Evolutionary conservation across 176 grass and related monocot genomes (phyloP), one percentile per base, ranked within the genome.

Genomic region (Carex pumila): DNA sequence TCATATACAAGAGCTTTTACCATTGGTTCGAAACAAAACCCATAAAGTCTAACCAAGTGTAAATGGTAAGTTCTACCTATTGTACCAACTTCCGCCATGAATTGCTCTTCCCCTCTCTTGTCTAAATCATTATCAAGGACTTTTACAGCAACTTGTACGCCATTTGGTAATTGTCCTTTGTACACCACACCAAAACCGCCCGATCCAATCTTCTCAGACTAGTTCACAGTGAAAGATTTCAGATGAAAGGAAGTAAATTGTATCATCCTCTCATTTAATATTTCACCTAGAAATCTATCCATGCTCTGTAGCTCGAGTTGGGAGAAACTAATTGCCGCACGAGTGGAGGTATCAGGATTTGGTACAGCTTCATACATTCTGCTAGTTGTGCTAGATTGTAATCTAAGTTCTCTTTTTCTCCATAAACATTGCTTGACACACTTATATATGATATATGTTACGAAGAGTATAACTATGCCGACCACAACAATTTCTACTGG

Each of bases 1-100:
- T 95, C 93, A 71, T 92, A 95, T 6, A 92, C 88, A 22, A 95
- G 88, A 45, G 93, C 90, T 84, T 89, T 92, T 30, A 72, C n/a
- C 0, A 47, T 11, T 0, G 72, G 59, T 58, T 91, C 90, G 22
- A 92, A 95, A 84, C 93, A 95, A 85, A 95, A 92, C 13, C 93
- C 87, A 11, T 95, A 89, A 39, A 95, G 93, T 65, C 88, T 86
- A 2, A 95, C 87, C 43, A 95, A 89, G 80, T 95, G 89, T 49
- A 95, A 85, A 76, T 90, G 93, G 87, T 92, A 89, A 6, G 93
- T 95, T 43, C 88, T 79, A 12, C 86, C 90, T 12, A 85, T 67
- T 30, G 93, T 92, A 13, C 69, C 87, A 7, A 95, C 86, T 85
- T 95, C 90, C 36, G 90, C 93, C 90, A 92, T 92, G 83, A 92